Evolutionary conservation across 306 rosid genomes (phyloP).

Genomic region (Prunus mira): DNA sequence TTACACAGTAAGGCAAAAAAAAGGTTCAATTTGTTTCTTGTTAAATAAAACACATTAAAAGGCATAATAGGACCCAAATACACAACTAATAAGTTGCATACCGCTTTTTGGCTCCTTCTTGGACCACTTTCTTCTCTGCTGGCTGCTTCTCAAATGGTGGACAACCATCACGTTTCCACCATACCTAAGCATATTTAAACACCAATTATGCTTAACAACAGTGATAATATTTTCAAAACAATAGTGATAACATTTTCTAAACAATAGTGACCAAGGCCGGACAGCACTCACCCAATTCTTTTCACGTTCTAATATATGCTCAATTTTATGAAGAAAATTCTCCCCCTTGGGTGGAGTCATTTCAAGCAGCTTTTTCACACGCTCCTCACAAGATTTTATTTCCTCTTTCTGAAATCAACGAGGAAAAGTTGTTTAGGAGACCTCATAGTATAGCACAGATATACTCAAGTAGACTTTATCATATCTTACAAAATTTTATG

Average conservation of each 20-base stretch:
- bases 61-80: not conserved
- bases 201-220: constrained; percentile 4
- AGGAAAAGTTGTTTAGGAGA: constrained; percentile 10
- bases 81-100: constrained; percentile 30
- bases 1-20: not conserved
- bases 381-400: constrained; percentile 78
- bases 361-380: constrained; percentile 76
- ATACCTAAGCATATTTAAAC: constrained; percentile 50
- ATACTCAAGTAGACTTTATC: not conserved
- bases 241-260: constrained; percentile 5
- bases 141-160: constrained; percentile 87
- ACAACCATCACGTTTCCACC: constrained; percentile 99
- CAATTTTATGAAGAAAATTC: constrained; percentile 74
- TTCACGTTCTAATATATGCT: constrained; percentile 90
- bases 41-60: not conserved
- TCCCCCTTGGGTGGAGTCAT: constrained; percentile 88
- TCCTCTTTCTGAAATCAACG: constrained; percentile 74
- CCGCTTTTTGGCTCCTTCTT: constrained; percentile 85
- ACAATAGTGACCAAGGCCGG: constrained; percentile 7
- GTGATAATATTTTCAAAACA: not conserved
- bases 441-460: not conserved
- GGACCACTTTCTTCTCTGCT: constrained; percentile 57
- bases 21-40: too few species aligned
- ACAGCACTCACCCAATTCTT: constrained; percentile 80
- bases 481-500: not conserved